phyloP scores from a whole-genome alignment of 2,329 filamentous ascomycete species.

The Beauveria asiatica region DNA sequence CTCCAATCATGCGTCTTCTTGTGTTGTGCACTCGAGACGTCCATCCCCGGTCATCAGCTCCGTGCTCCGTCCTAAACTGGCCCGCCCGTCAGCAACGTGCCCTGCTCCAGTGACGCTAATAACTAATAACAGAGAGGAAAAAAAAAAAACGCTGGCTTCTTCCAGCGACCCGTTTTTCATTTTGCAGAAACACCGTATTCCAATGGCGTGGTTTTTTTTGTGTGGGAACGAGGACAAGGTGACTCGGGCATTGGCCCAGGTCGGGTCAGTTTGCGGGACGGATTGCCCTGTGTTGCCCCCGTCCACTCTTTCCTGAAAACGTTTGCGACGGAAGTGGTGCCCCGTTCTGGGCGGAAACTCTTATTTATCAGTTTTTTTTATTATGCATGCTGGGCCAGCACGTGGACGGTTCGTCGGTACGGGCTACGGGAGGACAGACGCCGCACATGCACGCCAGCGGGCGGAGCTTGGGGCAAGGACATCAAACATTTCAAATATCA shows the following conservation, averaged over 20 bases:
- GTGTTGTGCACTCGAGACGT: background rate
- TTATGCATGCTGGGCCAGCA: no score
- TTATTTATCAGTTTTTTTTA: no score
- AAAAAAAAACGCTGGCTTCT: background rate
- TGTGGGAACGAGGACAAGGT: background rate
- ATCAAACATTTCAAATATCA: no score
- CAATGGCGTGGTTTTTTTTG: background rate
- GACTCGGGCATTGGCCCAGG: background rate
- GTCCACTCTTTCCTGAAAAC: background rate
- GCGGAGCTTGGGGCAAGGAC: no score
- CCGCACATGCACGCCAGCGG: no score
- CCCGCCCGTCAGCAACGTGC: background rate
- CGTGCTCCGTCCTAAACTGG: slow-evolving; percentile 5
- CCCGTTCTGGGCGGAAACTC: background rate
- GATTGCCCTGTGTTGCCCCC: background rate
- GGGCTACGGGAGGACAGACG: no score
- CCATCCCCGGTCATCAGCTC: background rate
- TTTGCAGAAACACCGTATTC: background rate
- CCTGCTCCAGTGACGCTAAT: background rate
- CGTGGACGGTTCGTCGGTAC: no score
- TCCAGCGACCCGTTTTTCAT: slow-evolving; percentile 4
- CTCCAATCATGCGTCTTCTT: background rate
- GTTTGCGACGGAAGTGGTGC: slow-evolving; percentile 13
- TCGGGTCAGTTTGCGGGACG: background rate
- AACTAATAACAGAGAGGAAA: no score